A percentile compares a stretch with the other conserved stretches of the same genome.
phyloP scores from a whole-genome alignment of 345 rosid species.

The Salix exigua region DNA sequence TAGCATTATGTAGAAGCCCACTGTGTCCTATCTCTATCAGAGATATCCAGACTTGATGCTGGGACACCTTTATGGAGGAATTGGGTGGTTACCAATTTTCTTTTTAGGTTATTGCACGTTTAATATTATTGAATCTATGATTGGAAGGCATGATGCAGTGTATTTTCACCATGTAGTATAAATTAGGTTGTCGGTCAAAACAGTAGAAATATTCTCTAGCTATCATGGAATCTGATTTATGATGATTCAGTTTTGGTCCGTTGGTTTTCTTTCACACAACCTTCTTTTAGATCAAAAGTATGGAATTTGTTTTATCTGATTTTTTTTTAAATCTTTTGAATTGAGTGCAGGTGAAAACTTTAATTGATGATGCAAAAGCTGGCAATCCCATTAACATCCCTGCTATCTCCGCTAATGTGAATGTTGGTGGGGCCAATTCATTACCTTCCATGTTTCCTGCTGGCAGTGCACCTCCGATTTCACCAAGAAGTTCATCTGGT shows the following conservation, averaged over 20 bases:
- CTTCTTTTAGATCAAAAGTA: background rate
- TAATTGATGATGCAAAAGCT: slow-evolving; percentile 21
- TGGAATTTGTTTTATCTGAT: background rate
- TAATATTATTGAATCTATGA: background rate
- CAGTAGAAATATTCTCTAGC: background rate
- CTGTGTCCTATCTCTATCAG: background rate
- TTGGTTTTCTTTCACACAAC: background rate
- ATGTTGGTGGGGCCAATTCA: slow-evolving; percentile 10
- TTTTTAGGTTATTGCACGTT: background rate
- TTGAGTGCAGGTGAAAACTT: slow-evolving; percentile 21
- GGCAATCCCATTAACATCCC: slow-evolving; percentile 10
- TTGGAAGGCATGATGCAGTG: too few species aligned
- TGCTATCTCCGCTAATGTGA: background rate
- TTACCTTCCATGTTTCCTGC: slow-evolving; percentile 28
- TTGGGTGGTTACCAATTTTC: background rate
- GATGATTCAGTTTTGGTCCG: background rate
- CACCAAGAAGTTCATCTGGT: slow-evolving; percentile 31
- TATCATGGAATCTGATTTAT: background rate
- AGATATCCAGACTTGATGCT: background rate
- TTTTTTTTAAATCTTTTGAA: background rate
- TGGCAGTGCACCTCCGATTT: slow-evolving; percentile 32
- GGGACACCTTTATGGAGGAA: background rate
- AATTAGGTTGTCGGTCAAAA: too few species aligned
- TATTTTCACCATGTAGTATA: too few species aligned
- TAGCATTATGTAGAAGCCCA: background rate